These are phyloP conservation scores for Holtermanniella nyarrowii DNA, from an alignment of 768 basidiomycete genomes.

Conservation along the genomic window DNA sequence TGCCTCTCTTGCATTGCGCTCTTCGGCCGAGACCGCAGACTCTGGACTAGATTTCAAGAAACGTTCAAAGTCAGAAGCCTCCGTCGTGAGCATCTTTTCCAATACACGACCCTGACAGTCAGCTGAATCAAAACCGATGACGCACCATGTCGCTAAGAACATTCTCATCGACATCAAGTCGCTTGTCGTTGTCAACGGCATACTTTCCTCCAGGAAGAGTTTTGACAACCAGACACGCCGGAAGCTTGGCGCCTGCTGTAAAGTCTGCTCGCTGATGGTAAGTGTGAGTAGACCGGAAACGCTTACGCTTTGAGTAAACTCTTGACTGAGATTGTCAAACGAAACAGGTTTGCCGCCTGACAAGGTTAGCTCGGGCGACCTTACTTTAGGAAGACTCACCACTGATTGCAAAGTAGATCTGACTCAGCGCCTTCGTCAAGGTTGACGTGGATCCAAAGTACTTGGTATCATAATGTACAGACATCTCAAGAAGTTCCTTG, in stretches of 20 bases:
- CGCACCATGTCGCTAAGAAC: constrained; percentile 38
- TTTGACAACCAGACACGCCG: constrained; percentile 58
- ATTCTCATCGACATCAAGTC: constrained; percentile 34
- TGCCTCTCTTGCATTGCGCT: constrained; percentile 50
- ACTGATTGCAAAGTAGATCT: constrained; percentile 80
- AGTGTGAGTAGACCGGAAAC: neutral
- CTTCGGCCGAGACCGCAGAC: constrained; percentile 34
- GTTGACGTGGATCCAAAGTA: constrained; percentile 88
- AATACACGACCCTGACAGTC: constrained; percentile 64
- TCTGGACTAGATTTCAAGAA: constrained; percentile 41
- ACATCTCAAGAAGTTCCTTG: constrained; percentile 59
- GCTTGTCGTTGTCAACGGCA: constrained; percentile 43
- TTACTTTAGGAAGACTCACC: constrained; percentile 35
- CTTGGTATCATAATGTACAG: constrained; percentile 49
- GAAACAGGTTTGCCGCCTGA: constrained; percentile 52
- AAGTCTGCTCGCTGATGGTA: constrained; percentile 51
- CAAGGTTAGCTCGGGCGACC: neutral
- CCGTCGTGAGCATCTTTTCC: constrained; percentile 73
- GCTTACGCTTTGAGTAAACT: constrained; percentile 54
- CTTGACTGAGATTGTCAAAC: constrained; percentile 51
- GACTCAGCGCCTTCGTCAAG: constrained; percentile 67
- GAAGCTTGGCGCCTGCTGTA: constrained; percentile 68
- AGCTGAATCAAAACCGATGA: constrained; percentile 1
- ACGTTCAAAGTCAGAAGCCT: constrained; percentile 54
- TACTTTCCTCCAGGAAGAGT: constrained; percentile 42